Conservation (phyloP, 1,284 basidiomycete species). For the Lentinus polychrous region DNA sequence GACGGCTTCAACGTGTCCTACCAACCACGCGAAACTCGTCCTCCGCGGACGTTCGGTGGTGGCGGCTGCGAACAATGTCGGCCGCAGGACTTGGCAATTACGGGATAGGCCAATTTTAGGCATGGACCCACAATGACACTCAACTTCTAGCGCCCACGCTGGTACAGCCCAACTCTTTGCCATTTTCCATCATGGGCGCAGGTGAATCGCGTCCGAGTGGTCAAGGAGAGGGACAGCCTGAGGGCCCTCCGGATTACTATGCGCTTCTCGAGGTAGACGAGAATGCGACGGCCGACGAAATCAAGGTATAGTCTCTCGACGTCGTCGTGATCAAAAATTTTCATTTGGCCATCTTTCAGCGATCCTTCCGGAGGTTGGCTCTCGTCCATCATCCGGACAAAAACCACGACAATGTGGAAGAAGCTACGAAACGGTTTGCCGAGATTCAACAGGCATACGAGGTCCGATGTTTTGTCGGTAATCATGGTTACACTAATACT, state of each 20-base stretch:
- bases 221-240: conserved; percentile 24
- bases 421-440: conserved; percentile 85
- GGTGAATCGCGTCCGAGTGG: conserved; percentile 44
- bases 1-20: no score
- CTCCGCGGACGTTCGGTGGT: no score
- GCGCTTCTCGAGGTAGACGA: conserved; percentile 74
- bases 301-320: conserved; percentile 50
- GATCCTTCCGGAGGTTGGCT: conserved; percentile 78
- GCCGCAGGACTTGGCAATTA: no score
- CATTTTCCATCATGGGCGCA: conserved; percentile 52
- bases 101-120: neutral
- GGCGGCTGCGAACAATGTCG: no score
- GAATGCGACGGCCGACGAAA: conserved; percentile 79
- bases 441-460: conserved; percentile 93
- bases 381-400: conserved; percentile 89
- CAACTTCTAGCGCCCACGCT: neutral
- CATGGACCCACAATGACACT: conserved; percentile 6
- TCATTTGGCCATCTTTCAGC: conserved; percentile 36
- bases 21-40: no score
- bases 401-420: conserved; percentile 77
- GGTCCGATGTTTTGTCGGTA: conserved; percentile 37
- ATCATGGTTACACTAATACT: conserved; percentile 1
- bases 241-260: conserved; percentile 64
- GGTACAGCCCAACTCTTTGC: neutral
- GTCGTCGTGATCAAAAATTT: conserved; percentile 3